Percentiles rank a stretch among this genome's conserved stretches.
These are phyloP conservation scores for Trichocomaceae sp. DNA, from an alignment of 2,329 filamentous ascomycete species.

Conservation along the genomic window DNA sequence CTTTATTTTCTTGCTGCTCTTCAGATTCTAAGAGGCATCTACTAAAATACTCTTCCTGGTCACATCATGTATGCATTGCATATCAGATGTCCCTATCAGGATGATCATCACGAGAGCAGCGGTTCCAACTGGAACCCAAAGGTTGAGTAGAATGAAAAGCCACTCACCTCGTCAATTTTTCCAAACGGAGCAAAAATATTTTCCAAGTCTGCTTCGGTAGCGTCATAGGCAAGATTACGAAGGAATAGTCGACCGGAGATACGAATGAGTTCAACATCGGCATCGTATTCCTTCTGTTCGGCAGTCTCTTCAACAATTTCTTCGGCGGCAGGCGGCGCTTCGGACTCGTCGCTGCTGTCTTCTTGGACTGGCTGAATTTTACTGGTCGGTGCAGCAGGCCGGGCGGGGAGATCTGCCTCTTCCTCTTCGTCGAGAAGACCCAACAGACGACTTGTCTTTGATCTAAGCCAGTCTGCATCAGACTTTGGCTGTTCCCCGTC, in stretches of 20 bases:
- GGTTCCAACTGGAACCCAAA: neutral
- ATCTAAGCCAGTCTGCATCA: slow-evolving; percentile 88
- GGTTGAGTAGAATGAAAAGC: slow-evolving; percentile 13
- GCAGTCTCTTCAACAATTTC: slow-evolving; percentile 14
- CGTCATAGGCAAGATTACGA: slow-evolving; percentile 77
- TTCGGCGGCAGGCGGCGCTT: slow-evolving; percentile 4
- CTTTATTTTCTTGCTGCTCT: slow-evolving; percentile 25
- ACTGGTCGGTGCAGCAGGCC: slow-evolving; percentile 14
- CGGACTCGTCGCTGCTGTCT: slow-evolving; percentile 4
- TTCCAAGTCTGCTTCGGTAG: slow-evolving; percentile 69
- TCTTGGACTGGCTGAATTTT: slow-evolving; percentile 2
- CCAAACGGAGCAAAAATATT: slow-evolving; percentile 66
- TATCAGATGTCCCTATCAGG: slow-evolving; percentile 99
- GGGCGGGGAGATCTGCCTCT: slow-evolving; percentile 35
- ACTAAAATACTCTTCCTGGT: slow-evolving; percentile 91
- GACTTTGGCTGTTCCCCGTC: slow-evolving; percentile 41
- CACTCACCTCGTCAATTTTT: slow-evolving; percentile 76
- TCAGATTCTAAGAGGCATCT: slow-evolving; percentile 96
- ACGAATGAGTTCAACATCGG: slow-evolving; percentile 56
- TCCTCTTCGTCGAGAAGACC: slow-evolving; percentile 70
- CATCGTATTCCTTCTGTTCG: slow-evolving; percentile 26
- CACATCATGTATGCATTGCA: slow-evolving; percentile 74
- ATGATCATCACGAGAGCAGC: slow-evolving; percentile 75
- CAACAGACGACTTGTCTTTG: slow-evolving; percentile 75
- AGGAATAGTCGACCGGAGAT: slow-evolving; percentile 76